Evolutionary conservation across 768 basidiomycete genomes (phyloP).

Genomic region (Boletus rex-veris): DNA sequence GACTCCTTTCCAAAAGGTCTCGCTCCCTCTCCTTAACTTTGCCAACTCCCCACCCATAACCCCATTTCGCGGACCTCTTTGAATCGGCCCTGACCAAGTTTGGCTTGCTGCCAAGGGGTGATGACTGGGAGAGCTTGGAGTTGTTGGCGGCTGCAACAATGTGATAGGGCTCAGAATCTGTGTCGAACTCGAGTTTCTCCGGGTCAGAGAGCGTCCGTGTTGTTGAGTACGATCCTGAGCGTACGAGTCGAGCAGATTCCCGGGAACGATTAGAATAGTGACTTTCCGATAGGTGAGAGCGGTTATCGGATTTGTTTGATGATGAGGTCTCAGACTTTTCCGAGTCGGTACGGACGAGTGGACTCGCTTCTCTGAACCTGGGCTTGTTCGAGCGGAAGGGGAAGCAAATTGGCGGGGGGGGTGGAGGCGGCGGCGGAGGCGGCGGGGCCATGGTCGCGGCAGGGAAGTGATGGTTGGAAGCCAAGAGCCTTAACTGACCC

Average conservation of each 20-base stretch:
- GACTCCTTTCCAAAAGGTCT: slow-evolving; percentile 32
- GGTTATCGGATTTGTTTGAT: slow-evolving; percentile 33
- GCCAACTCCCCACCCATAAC: slow-evolving; percentile 71
- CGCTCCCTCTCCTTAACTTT: slow-evolving; percentile 47
- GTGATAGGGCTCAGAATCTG: slow-evolving; percentile 63
- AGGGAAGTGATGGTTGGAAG: slow-evolving; percentile 14
- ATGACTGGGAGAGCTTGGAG: slow-evolving; percentile 42
- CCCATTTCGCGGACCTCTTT: slow-evolving; percentile 57
- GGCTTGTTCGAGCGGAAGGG: slow-evolving; percentile 42
- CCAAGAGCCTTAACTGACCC: slow-evolving; percentile 16
- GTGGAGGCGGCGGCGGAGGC: slow-evolving; percentile 37
- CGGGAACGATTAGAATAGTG: slow-evolving; percentile 21
- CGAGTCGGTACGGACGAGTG: slow-evolving; percentile 33
- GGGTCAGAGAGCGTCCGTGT: slow-evolving; percentile 38
- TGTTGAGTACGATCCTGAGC: slow-evolving; percentile 44
- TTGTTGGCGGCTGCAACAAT: slow-evolving; percentile 27
- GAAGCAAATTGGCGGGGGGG: slow-evolving; percentile 41
- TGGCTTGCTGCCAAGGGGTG: slow-evolving; percentile 31
- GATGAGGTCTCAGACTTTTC: slow-evolving; percentile 46
- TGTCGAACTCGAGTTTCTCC: slow-evolving; percentile 53
- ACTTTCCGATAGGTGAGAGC: slow-evolving; percentile 23
- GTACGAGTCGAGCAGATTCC: slow-evolving; percentile 30
- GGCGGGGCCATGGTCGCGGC: slow-evolving; percentile 44
- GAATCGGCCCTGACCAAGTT: slow-evolving; percentile 55
- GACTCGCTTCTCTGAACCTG: slow-evolving; percentile 27